Percentiles rank a stretch among this genome's conserved stretches.
These are phyloP conservation scores for Colletotrichum sp. DNA, from an alignment of 2,329 filamentous ascomycete species.

Conservation along the genomic window DNA sequence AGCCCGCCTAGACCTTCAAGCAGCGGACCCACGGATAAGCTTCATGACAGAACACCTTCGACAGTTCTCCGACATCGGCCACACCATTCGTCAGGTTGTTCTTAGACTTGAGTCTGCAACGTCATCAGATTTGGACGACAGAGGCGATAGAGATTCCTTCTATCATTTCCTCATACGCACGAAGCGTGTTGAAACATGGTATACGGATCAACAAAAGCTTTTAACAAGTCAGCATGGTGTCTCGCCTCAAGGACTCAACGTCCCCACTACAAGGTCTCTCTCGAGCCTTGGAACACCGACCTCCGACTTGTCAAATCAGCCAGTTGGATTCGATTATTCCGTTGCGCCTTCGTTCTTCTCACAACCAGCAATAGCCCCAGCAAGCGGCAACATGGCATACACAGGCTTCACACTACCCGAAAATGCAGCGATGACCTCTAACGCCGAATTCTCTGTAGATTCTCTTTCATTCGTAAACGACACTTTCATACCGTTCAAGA, in stretches of 20 bases:
- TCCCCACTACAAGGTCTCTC: neutral
- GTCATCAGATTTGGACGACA: neutral
- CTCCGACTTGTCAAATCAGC: neutral
- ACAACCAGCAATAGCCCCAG: neutral
- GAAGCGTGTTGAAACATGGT: slow-evolving; percentile 16
- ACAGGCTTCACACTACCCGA: neutral
- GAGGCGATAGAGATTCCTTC: slow-evolving; percentile 26
- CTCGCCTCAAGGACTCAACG: neutral
- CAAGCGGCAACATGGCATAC: neutral
- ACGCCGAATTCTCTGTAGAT: neutral
- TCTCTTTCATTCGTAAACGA: neutral
- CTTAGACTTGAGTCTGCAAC: slow-evolving; percentile 29
- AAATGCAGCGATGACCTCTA: neutral
- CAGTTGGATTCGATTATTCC: neutral
- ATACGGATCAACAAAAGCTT: neutral
- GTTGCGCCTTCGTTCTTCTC: neutral
- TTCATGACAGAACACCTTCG: slow-evolving; percentile 29
- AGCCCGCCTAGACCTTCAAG: slow-evolving; percentile 33
- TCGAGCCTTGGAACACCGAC: neutral
- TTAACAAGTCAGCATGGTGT: neutral
- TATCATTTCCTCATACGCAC: slow-evolving; percentile 23
- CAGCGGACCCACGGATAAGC: slow-evolving; percentile 26
- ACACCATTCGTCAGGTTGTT: slow-evolving; percentile 31
- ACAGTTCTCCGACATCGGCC: slow-evolving; percentile 31
- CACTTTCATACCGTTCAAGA: slow-evolving; percentile 11